These are phyloP conservation scores for Whalleya microplaca DNA, from an alignment of 2,329 filamentous ascomycete genomes.

Conservation along the genomic window DNA sequence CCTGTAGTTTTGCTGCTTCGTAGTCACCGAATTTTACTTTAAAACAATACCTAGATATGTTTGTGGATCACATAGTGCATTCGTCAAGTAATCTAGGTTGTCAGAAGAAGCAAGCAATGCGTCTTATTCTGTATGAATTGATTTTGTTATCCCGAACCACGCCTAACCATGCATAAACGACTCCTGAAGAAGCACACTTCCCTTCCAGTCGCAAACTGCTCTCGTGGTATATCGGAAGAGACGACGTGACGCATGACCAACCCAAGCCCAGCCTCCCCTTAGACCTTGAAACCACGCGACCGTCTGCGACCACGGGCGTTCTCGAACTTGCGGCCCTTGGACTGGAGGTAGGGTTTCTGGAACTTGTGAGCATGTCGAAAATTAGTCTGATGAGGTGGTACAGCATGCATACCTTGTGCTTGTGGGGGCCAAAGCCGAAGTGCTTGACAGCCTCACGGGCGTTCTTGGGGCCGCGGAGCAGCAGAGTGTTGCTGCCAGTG, in stretches of 20 bases:
- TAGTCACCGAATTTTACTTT: neutral
- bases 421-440: conserved; percentile 98
- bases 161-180: conserved; percentile 47
- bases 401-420: conserved; percentile 77
- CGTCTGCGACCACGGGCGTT: conserved; percentile 97
- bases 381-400: neutral
- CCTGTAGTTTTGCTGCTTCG: neutral
- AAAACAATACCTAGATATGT: neutral
- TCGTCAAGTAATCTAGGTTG: conserved; percentile 9
- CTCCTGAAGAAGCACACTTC: conserved; percentile 36
- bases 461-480: conserved; percentile 98
- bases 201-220: conserved; percentile 32
- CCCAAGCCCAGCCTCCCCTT: conserved; percentile 54
- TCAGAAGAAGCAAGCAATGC: conserved; percentile 35
- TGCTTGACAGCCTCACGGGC: conserved; percentile 97
- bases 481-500: conserved; percentile 94
- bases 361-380: conserved; percentile 17
- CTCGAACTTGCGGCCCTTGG: conserved; percentile 99
- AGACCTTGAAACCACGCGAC: conserved; percentile 99
- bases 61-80: conserved; percentile 19
- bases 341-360: conserved; percentile 93
- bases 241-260: conserved; percentile 37
- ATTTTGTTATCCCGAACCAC: conserved; percentile 51
- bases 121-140: conserved; percentile 38
- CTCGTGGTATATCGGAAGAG: conserved; percentile 37